Evolutionary conservation across 2,329 filamentous ascomycete genomes (phyloP), one percentile per base, ranked within the genome.

Genomic region (Podosphaera xanthii): DNA sequence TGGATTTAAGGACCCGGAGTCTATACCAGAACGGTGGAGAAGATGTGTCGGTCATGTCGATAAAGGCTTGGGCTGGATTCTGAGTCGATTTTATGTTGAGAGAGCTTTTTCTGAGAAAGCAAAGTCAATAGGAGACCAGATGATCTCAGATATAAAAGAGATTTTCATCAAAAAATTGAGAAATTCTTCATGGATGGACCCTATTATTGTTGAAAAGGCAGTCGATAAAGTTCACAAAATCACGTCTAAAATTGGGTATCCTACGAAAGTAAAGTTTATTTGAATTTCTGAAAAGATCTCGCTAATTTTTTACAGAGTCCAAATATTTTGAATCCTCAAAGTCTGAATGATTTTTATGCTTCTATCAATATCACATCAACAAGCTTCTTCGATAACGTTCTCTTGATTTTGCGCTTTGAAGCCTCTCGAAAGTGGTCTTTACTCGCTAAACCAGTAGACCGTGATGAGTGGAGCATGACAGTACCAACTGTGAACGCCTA

Each of bases 81-180:
- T 86, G 14, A 83, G 81, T 66, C 78, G 82, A 31, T 86, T 87
- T 71, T 88, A 82, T 62, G 75, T 87, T 1, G 77, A 86, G 62
- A 79, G 79, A 56, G 76, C 82, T 0, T 87, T 87, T 65, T 80
- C 81, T 0, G 75, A 81, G 10, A 76, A 80, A 30, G 81, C 82
- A 0, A 84, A 85, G 67, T 71, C 78, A 3, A 78, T 85, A 53
- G 82, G 82, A 14, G 80, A 86, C 60, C 76, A 80, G 59, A 81
- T 89, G 63, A 77, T 87, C n/a, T 77, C 77, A 8, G 81, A 86
- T 63, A 83, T 88, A 67, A 85, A 84, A 68, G 73, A 77, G 14
- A 76, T 79, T 30, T 87, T 87, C 64, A 76, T 77, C 2, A 75
- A 78, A 60, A 83, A 78, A 60, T 71, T 86, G 53, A 73, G 77